These are phyloP conservation scores for Cyclotella sp. DNA, from an alignment of 108 stramenopile genomes.

Conservation along the genomic window DNA sequence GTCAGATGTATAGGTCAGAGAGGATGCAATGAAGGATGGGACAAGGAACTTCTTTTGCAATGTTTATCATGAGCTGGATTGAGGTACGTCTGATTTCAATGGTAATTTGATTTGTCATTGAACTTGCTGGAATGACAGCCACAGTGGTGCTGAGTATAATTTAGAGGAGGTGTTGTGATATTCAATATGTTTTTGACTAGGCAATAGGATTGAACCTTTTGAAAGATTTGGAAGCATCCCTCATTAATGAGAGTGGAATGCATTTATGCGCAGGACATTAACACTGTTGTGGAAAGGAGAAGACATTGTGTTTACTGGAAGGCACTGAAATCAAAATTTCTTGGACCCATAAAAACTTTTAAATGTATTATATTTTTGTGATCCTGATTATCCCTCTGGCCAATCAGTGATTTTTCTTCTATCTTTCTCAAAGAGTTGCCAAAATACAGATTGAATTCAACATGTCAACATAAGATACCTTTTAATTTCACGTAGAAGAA, in stretches of 20 bases:
- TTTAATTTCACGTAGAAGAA: no score
- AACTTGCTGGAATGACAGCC: neutral
- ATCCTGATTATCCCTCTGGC: no score
- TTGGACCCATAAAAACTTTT: no score
- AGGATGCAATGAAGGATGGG: neutral
- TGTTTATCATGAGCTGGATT: slow-evolving; percentile 17
- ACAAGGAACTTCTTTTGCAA: slow-evolving; percentile 11
- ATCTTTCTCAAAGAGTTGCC: no score
- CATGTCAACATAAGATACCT: no score
- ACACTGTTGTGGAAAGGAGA: neutral
- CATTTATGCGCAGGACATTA: neutral
- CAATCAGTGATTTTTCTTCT: no score
- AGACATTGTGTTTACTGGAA: slow-evolving; percentile 9
- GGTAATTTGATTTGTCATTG: slow-evolving; percentile 8
- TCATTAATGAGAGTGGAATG: neutral
- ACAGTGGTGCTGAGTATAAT: neutral
- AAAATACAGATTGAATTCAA: no score
- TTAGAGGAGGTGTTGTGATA: slow-evolving; percentile 18
- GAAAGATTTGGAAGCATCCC: slow-evolving; percentile 5
- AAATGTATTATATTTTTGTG: no score
- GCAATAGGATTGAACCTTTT: slow-evolving; percentile 22
- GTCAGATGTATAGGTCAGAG: neutral
- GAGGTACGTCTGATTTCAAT: slow-evolving; percentile 5
- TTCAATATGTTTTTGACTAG: slow-evolving; percentile 8
- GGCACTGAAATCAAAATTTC: no score